phyloP scores from a whole-genome alignment of 208 protist species.

The Trypanosoma mega region DNA sequence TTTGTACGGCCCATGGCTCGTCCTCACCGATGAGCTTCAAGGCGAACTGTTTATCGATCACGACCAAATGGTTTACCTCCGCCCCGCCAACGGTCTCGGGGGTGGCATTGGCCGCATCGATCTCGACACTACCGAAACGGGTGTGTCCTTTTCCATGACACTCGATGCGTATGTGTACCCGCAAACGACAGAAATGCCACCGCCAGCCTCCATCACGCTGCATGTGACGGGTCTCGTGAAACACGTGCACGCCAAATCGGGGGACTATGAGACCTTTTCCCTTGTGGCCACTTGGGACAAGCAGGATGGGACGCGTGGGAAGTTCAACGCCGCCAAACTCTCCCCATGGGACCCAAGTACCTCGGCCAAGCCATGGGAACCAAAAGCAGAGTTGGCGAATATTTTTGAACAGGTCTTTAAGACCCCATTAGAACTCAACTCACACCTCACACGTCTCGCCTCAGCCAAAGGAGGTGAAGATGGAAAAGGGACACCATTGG shows the following conservation, averaged over 20 bases:
- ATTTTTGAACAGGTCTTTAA: slow-evolving; percentile 79
- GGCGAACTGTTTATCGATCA: slow-evolving; percentile 89
- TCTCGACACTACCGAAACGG: slow-evolving; percentile 36
- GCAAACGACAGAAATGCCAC: slow-evolving; percentile 38
- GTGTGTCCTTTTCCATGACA: slow-evolving; percentile 63
- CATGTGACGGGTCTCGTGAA: slow-evolving; percentile 74
- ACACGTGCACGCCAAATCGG: slow-evolving; percentile 46
- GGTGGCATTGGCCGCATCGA: slow-evolving; percentile 80
- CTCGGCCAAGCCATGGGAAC: slow-evolving; percentile 44
- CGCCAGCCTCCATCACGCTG: slow-evolving; percentile 36
- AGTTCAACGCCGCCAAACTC: slow-evolving; percentile 87
- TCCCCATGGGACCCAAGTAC: slow-evolving; percentile 48
- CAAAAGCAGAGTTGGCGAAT: slow-evolving; percentile 50
- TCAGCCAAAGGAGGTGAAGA: not conserved
- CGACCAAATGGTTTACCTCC: slow-evolving; percentile 80
- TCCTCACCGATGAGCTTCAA: slow-evolving; percentile 84
- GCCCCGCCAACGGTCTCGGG: slow-evolving; percentile 81
- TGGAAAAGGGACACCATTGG: slow-evolving; percentile 2
- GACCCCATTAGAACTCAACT: slow-evolving; percentile 44
- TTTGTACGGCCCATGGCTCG: slow-evolving; percentile 84
- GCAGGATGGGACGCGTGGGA: slow-evolving; percentile 38
- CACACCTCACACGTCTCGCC: slow-evolving; percentile 44
- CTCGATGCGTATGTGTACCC: slow-evolving; percentile 83
- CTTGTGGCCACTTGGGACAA: slow-evolving; percentile 70
- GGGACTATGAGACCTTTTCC: slow-evolving; percentile 73